Percentiles rank a stretch among this genome's conserved stretches.
These are phyloP conservation scores for Backusella circina DNA, from an alignment of 192 early-diverging fungal genomes.

Conservation along the genomic window DNA sequence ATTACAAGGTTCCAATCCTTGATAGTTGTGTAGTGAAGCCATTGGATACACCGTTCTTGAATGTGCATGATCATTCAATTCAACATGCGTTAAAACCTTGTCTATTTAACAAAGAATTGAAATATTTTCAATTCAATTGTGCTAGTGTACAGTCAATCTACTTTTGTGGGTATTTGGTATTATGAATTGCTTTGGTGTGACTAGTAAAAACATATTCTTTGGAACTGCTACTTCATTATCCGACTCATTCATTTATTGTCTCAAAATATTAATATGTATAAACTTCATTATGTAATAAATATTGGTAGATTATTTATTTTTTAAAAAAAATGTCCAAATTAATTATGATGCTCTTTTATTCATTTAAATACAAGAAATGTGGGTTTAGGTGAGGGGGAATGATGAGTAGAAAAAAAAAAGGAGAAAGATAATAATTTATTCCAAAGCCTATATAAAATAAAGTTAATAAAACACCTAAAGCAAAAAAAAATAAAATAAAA, in stretches of 20 bases:
- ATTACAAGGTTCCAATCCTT: not conserved
- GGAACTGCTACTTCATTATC: not conserved
- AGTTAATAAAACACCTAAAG: not conserved
- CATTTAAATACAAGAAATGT: slow-evolving; percentile 1
- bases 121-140: not conserved
- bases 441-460: not conserved
- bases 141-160: not conserved
- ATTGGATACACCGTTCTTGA: not conserved
- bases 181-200: not conserved
- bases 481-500: not conserved
- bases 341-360: not conserved
- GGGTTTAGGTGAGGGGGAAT: not conserved
- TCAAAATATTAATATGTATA: too few species aligned
- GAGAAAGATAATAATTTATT: not conserved
- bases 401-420: not conserved
- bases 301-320: too few species aligned
- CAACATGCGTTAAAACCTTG: not conserved
- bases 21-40: not conserved
- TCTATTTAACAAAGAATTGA: not conserved
- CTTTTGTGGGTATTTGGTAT: not conserved
- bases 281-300: too few species aligned
- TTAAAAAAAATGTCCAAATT: not conserved
- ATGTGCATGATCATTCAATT: not conserved
- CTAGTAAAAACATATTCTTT: not conserved
- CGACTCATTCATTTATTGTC: too few species aligned